Conservation (phyloP, 2,329 filamentous ascomycete genomes). For the Claviceps pazoutovae region DNA sequence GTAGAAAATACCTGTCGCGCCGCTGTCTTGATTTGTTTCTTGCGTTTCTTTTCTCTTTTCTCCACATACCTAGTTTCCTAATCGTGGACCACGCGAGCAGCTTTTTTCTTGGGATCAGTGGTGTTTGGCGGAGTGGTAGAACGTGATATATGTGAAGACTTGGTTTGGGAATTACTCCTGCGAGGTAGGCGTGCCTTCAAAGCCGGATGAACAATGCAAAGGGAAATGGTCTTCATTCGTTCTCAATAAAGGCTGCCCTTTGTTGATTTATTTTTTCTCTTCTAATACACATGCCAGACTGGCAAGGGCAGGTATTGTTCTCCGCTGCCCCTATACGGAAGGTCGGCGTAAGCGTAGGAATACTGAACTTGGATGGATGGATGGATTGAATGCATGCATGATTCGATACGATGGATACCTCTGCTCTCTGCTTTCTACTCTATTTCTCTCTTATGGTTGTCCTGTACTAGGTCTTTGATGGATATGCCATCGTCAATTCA, state of each 20-base stretch:
- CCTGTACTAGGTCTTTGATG: not conserved
- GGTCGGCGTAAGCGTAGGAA: constrained; percentile 11
- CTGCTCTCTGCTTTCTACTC: constrained; percentile 17
- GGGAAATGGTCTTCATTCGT: not conserved
- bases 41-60: constrained; percentile 4
- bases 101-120: constrained; percentile 7
- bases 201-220: not conserved
- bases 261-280: constrained; percentile 13
- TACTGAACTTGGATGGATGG: constrained; percentile 10
- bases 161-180: not conserved
- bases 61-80: not conserved
- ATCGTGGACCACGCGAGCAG: constrained; percentile 5
- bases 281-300: constrained; percentile 24
- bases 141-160: not conserved
- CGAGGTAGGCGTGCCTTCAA: not conserved
- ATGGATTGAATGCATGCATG: constrained; percentile 29
- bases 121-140: constrained; percentile 3
- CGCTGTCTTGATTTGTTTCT: not conserved
- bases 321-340: constrained; percentile 1
- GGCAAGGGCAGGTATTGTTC: constrained; percentile 21
- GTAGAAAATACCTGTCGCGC: constrained; percentile 9
- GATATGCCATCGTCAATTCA: not conserved
- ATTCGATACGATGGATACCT: constrained; percentile 32
- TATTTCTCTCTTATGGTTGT: constrained; percentile 5
- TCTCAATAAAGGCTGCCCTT: constrained; percentile 1